phyloP scores from a whole-genome alignment of 306 rosid genomes.

The Comarum palustre region DNA sequence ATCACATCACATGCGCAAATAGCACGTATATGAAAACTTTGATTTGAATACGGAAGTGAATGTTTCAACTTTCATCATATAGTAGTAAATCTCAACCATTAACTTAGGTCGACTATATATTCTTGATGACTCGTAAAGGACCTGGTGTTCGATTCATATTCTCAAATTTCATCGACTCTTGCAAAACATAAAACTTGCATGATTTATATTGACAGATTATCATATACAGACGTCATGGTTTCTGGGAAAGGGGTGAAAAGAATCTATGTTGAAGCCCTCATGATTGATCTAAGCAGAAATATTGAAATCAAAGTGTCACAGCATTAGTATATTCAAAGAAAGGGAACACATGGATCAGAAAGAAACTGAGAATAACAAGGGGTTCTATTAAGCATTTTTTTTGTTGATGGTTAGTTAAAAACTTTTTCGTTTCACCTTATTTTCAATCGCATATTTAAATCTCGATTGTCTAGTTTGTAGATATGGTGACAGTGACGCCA shows the following conservation, averaged over 20 bases:
- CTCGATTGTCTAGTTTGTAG: no score
- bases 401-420: no score
- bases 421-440: no score
- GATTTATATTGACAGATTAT: background rate
- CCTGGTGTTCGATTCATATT: background rate
- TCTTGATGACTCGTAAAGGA: background rate
- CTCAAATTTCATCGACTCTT: background rate
- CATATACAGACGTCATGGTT: background rate
- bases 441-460: no score
- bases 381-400: no score
- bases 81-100: no score
- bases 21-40: no score
- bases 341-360: slow-evolving; percentile 1
- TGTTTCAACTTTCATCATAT: no score
- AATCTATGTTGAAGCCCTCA: background rate
- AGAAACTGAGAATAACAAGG: no score
- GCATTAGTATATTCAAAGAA: background rate
- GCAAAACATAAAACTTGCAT: background rate
- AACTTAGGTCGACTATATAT: no score
- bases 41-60: no score
- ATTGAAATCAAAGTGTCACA: background rate
- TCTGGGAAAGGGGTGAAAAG: background rate
- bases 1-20: no score
- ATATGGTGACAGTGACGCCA: slow-evolving; percentile 81
- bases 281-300: background rate